Conservation (phyloP, 345 rosid species). For the Reutealis trisperma region DNA sequence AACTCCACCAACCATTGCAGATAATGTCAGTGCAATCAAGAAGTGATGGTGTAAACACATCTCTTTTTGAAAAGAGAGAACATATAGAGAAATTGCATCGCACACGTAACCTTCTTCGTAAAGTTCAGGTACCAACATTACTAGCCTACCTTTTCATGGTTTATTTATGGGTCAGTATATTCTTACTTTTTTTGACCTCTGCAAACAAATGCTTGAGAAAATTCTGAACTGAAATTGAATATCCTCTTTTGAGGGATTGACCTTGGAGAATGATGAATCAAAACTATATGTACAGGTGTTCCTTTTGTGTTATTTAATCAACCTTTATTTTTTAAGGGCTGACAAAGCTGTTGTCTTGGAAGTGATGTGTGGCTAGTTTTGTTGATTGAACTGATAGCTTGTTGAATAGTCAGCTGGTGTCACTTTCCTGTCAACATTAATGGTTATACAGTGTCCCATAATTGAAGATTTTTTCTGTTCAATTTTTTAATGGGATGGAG, state of each 20-base stretch:
- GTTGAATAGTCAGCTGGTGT: neutral
- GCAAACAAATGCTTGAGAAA: neutral
- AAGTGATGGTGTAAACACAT: constrained; percentile 94
- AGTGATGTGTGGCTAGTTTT: neutral
- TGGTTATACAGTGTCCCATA: neutral
- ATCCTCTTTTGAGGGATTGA: neutral
- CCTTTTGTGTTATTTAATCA: too few species aligned
- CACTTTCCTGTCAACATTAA: neutral
- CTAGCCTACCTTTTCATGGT: neutral
- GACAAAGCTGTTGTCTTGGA: neutral
- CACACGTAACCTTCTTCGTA: constrained; percentile 90
- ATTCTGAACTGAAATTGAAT: neutral
- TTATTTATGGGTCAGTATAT: constrained; percentile 1
- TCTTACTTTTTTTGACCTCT: neutral
- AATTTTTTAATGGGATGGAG: neutral
- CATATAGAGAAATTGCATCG: constrained; percentile 96
- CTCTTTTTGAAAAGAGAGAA: constrained; percentile 92
- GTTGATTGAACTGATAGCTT: constrained; percentile 8
- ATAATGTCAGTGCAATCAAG: constrained; percentile 94
- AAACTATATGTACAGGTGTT: neutral
- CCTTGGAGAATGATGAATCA: neutral
- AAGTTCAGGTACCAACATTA: constrained; percentile 75
- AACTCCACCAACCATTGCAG: constrained; percentile 38
- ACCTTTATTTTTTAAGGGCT: too few species aligned
- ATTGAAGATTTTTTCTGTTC: neutral